Conservation (phyloP, 2,329 filamentous ascomycete genomes). For the Epichloe amarillans region DNA sequence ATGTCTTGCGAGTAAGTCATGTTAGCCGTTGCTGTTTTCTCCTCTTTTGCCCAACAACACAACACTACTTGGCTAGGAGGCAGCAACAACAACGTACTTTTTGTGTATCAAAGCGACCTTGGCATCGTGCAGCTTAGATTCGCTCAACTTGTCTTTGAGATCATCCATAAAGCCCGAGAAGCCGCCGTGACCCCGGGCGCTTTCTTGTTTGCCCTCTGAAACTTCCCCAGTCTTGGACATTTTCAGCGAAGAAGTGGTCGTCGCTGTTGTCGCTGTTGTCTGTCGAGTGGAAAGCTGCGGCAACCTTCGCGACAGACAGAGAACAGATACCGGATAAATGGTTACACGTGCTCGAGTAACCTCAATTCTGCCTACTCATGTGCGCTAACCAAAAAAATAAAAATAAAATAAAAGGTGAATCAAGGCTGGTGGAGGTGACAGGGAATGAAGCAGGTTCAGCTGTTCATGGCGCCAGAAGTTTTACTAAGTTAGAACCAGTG, state of each 20-base stretch:
- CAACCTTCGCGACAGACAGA: background rate
- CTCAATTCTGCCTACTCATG: too few relatives aligned
- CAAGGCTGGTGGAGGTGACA: background rate
- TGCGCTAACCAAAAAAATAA: background rate
- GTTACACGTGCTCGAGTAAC: too few relatives aligned
- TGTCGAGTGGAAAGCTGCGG: background rate
- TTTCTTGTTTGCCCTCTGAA: background rate
- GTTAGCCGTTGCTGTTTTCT: background rate
- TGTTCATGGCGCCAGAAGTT: too few relatives aligned
- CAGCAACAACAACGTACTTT: conserved; percentile 30
- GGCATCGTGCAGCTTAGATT: conserved; percentile 40
- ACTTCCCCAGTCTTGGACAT: conserved; percentile 4
- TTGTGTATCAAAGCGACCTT: conserved; percentile 45
- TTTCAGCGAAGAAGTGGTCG: background rate
- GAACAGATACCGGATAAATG: background rate
- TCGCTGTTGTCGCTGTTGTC: background rate
- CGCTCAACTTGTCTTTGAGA: conserved; percentile 42
- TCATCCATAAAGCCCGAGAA: conserved; percentile 29
- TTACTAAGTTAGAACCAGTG: too few relatives aligned
- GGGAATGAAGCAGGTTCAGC: background rate
- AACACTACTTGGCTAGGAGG: background rate
- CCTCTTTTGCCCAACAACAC: background rate
- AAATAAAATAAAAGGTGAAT: background rate
- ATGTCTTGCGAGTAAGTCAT: conserved; percentile 19
- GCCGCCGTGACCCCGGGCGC: conserved; percentile 8